phyloP scores from a whole-genome alignment of 495 filamentous ascomycete species.

The Xylaria acuta region DNA sequence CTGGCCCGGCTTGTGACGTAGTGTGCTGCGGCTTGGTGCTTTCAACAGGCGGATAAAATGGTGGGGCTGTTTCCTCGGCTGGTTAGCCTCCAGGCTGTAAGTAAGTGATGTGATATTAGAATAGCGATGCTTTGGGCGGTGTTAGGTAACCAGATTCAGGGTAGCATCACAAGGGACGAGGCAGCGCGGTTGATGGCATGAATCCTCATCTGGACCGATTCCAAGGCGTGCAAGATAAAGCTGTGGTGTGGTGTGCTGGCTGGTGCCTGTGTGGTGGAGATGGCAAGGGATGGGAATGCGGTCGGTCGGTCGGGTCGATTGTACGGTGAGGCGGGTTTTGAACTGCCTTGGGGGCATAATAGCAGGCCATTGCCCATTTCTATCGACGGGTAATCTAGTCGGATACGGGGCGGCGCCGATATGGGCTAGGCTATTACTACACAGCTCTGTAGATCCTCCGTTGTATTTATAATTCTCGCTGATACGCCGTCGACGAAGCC shows the following conservation, averaged over 20 bases:
- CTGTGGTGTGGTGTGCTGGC: neutral
- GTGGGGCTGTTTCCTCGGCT: neutral
- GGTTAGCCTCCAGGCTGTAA: neutral
- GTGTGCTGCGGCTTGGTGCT: slow-evolving; percentile 1
- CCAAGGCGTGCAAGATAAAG: neutral
- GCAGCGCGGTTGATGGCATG: neutral
- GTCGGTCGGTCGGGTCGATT: no score
- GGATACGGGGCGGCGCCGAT: neutral
- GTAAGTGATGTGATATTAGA: neutral
- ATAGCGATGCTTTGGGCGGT: neutral
- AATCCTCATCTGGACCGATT: neutral
- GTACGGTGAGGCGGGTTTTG: neutral
- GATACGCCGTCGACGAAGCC: neutral
- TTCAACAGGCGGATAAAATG: neutral
- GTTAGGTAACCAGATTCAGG: neutral
- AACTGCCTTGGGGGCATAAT: neutral
- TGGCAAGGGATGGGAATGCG: slow-evolving; percentile 7
- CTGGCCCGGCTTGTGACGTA: slow-evolving; percentile 13
- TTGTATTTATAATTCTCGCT: slow-evolving; percentile 9
- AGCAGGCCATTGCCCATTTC: neutral
- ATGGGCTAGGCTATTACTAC: neutral
- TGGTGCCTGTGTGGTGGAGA: slow-evolving; percentile 23
- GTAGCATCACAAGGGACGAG: slow-evolving; percentile 1
- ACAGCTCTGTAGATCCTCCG: slow-evolving; percentile 4
- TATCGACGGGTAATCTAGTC: neutral